Percentiles rank a stretch among this genome's conserved stretches.
Evolutionary conservation across 495 filamentous ascomycete genomes (phyloP).

Genomic region (Penicillium pulvis): DNA sequence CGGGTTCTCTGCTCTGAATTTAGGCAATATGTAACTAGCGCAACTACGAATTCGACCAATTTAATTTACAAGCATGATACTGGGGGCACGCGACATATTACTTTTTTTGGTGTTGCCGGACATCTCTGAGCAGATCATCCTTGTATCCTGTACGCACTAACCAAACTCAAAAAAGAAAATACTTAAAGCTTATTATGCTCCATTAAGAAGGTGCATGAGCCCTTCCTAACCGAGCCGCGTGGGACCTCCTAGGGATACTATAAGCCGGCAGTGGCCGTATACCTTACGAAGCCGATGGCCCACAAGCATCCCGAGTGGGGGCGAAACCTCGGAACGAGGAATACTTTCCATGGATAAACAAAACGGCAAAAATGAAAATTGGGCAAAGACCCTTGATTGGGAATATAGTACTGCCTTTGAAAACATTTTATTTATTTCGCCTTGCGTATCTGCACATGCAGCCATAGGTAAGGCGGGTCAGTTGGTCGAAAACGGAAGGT

Average conservation of each 20-base stretch:
- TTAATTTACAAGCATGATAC: too few species aligned
- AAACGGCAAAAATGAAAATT: neutral
- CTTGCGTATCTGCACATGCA: neutral
- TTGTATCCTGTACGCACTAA: neutral
- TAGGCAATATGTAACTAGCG: neutral
- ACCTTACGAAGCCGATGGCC: neutral
- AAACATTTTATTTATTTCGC: too few species aligned
- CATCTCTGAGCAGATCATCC: neutral
- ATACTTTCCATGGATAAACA: too few species aligned
- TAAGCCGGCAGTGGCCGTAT: neutral
- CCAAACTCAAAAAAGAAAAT: neutral
- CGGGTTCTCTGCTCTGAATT: neutral
- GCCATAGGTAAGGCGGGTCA: neutral
- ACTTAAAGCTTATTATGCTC: neutral
- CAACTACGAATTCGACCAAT: too few species aligned
- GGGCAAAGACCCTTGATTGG: too few species aligned
- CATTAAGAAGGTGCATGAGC: neutral
- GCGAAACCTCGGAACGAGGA: neutral
- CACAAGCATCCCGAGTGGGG: neutral
- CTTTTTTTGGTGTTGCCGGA: neutral
- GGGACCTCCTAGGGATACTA: neutral
- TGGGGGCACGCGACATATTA: constrained; percentile 6
- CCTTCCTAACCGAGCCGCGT: neutral
- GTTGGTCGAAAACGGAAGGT: neutral
- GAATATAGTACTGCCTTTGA: too few species aligned